Conservation (phyloP, 2,329 filamentous ascomycete species). For the Fusarium metavorans region DNA sequence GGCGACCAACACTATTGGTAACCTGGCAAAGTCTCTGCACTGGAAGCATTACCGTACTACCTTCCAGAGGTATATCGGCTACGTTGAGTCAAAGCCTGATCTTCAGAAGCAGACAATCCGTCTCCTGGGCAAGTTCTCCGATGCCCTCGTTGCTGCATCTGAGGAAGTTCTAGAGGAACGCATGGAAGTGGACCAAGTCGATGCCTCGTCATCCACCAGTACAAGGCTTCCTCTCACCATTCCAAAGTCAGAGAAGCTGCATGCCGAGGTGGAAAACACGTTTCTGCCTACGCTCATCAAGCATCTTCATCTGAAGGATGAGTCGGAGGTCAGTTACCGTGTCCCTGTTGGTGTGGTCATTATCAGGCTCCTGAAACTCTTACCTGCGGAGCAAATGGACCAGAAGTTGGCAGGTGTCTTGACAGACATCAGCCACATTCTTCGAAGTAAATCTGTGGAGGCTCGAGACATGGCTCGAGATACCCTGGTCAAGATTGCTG, state of each 20-base stretch:
- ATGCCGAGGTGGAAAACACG: conserved; percentile 77
- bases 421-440: conserved; percentile 91
- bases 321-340: conserved; percentile 91
- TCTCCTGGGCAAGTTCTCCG: conserved; percentile 83
- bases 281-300: conserved; percentile 84
- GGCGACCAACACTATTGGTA: conserved; percentile 83
- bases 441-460: conserved; percentile 89
- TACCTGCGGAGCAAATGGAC: conserved; percentile 79
- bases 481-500: conserved; percentile 86
- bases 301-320: conserved; percentile 94
- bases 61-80: conserved; percentile 85
- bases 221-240: conserved; percentile 71
- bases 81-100: conserved; percentile 83
- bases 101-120: conserved; percentile 88
- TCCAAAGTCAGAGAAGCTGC: conserved; percentile 75
- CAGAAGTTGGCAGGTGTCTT: conserved; percentile 84
- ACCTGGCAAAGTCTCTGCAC: conserved; percentile 80
- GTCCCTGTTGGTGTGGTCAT: conserved; percentile 90
- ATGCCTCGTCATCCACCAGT: conserved; percentile 40
- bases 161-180: conserved; percentile 51
- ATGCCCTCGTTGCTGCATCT: conserved; percentile 75
- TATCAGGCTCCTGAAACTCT: conserved; percentile 85
- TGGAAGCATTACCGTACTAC: conserved; percentile 92
- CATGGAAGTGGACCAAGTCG: conserved; percentile 57
- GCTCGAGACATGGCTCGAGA: conserved; percentile 91